These are phyloP conservation scores for Theobroma grandiflorum DNA, from an alignment of 441 rosid species.

Conservation along the genomic window DNA sequence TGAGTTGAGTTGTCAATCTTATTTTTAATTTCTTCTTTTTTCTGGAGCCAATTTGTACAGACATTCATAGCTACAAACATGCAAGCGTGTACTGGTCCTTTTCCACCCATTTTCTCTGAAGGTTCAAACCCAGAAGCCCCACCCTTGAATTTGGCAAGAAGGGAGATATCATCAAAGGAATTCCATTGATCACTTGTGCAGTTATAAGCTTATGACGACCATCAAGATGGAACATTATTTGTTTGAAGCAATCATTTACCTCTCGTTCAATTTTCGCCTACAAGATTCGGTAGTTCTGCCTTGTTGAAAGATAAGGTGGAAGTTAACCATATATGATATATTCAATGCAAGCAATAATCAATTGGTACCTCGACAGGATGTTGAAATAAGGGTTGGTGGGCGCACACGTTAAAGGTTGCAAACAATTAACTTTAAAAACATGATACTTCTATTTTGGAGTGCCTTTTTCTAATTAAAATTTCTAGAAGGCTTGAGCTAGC, in stretches of 20 bases:
- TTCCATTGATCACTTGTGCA: background rate
- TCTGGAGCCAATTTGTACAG: background rate
- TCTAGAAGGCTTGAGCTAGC: background rate
- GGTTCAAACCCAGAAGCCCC: background rate
- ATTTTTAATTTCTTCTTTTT: background rate
- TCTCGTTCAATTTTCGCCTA: background rate
- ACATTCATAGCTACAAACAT: background rate
- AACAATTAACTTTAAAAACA: background rate
- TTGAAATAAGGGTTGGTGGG: background rate
- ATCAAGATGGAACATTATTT: background rate
- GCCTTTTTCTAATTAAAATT: background rate
- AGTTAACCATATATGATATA: background rate
- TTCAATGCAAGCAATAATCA: background rate
- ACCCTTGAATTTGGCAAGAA: background rate
- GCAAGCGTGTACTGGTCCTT: background rate
- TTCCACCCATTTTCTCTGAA: background rate
- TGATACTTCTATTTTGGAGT: background rate
- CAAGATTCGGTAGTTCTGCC: background rate
- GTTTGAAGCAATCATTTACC: background rate
- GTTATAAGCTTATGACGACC: background rate
- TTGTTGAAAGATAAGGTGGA: background rate
- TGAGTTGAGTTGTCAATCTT: conserved; percentile 10
- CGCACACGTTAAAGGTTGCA: conserved; percentile 14
- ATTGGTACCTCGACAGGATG: no score
- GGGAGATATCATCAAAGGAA: background rate